Evolutionary conservation across 2,329 filamentous ascomycete species (phyloP).

Genomic region (Botrytis fabae): DNA sequence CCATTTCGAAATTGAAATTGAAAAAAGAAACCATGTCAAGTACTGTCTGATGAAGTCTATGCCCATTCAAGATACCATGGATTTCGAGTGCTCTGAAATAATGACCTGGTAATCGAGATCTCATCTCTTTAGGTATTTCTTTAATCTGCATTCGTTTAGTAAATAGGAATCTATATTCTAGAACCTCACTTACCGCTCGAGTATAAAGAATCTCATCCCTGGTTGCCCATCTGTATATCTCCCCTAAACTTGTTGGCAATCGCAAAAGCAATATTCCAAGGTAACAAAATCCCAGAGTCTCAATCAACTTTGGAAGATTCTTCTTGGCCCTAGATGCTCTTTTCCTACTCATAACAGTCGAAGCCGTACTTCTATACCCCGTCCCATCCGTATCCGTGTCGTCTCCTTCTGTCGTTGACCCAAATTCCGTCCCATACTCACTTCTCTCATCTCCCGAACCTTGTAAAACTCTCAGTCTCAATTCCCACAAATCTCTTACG

Average conservation of each 20-base stretch:
- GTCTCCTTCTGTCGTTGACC: constrained; percentile 42
- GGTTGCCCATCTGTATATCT: constrained; percentile 68
- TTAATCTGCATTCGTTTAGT: constrained; percentile 48
- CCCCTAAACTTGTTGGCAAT: constrained; percentile 72
- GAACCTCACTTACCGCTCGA: constrained; percentile 54
- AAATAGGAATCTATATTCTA: not conserved
- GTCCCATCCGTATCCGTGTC: constrained; percentile 40
- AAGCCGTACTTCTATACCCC: constrained; percentile 47
- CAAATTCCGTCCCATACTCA: constrained; percentile 42
- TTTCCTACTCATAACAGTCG: constrained; percentile 47
- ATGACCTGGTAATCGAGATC: constrained; percentile 59
- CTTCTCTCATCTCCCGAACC: constrained; percentile 43
- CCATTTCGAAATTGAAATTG: constrained; percentile 65
- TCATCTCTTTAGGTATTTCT: constrained; percentile 63
- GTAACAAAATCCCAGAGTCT: constrained; percentile 78
- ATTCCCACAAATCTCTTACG: constrained; percentile 80
- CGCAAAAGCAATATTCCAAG: constrained; percentile 73
- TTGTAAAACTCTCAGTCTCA: constrained; percentile 48
- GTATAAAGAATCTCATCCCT: constrained; percentile 71
- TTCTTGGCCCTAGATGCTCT: constrained; percentile 26
- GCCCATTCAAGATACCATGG: constrained; percentile 47
- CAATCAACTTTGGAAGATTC: constrained; percentile 65
- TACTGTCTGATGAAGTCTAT: constrained; percentile 64
- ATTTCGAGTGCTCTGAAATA: constrained; percentile 62
- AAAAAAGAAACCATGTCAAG: constrained; percentile 64